A percentile compares a stretch with the other conserved stretches of the same genome.
phyloP scores from a whole-genome alignment of 129 eudicot species.

The Flaveria ramosissima region DNA sequence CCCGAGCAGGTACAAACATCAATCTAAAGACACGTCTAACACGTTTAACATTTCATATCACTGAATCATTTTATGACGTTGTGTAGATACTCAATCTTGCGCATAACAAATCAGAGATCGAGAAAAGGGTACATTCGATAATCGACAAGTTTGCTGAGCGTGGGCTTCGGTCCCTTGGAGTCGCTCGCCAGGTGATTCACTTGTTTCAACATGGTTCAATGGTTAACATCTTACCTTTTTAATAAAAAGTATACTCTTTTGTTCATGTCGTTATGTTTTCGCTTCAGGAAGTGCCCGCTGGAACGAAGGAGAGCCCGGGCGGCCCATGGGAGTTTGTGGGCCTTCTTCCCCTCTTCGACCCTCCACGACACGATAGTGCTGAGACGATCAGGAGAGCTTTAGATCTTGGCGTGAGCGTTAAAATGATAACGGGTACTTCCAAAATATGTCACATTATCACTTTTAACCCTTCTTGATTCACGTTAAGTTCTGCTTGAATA shows the following conservation, averaged over 20 bases:
- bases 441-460: not conserved
- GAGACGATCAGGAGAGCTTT: conserved; percentile 82
- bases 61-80: conserved; percentile 8
- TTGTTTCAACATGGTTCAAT: not conserved
- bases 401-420: conserved; percentile 83
- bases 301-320: conserved; percentile 74
- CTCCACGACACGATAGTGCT: conserved; percentile 96
- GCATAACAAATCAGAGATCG: conserved; percentile 66
- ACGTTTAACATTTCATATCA: not conserved
- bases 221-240: not conserved
- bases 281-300: conserved; percentile 67
- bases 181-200: conserved; percentile 70
- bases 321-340: conserved; percentile 89
- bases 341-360: conserved; percentile 88
- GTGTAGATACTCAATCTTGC: conserved; percentile 78
- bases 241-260: not conserved
- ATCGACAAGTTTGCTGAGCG: conserved; percentile 89
- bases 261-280: not conserved
- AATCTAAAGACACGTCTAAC: not conserved
- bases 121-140: conserved; percentile 54
- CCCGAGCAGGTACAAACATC: conserved; percentile 71
- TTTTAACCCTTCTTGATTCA: not conserved
- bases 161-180: conserved; percentile 87
- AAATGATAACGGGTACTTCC: conserved; percentile 81
- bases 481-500: not conserved